phyloP scores from a whole-genome alignment of 148 eudicot genomes.

The Amaranthus palmeri region DNA sequence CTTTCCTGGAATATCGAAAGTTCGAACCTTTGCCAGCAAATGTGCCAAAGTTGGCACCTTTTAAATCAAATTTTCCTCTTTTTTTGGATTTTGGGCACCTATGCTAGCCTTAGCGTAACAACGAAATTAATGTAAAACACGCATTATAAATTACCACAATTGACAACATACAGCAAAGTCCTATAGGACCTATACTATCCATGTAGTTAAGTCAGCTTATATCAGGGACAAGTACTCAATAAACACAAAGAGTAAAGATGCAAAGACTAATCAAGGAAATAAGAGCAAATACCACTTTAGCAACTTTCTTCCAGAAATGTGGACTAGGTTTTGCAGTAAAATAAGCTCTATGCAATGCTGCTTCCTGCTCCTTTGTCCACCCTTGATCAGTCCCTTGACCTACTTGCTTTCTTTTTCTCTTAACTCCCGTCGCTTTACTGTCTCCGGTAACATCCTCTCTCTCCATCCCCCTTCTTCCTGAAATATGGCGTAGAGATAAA shows the following conservation, averaged over 20 bases:
- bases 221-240: not conserved
- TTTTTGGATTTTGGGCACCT: no score
- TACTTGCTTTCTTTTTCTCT: slow-evolving; percentile 54
- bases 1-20: no score
- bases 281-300: slow-evolving; percentile 53
- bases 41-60: no score
- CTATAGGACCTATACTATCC: not conserved
- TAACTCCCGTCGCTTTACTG: slow-evolving; percentile 34
- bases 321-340: slow-evolving; percentile 83
- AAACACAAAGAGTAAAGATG: slow-evolving; percentile 10
- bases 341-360: slow-evolving; percentile 72
- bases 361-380: slow-evolving; percentile 78
- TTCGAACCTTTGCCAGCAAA: no score
- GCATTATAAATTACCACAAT: no score
- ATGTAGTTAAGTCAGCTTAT: slow-evolving; percentile 5
- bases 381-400: slow-evolving; percentile 34
- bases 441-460: not conserved
- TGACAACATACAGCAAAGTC: no score
- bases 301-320: slow-evolving; percentile 79
- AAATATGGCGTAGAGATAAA: not conserved
- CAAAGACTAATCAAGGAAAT: not conserved
- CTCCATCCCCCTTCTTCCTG: slow-evolving; percentile 12
- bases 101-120: no score
- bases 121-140: no score
- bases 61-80: no score